Conservation (phyloP, 2,329 filamentous ascomycete genomes). For the Ophiostoma pallidulum region DNA sequence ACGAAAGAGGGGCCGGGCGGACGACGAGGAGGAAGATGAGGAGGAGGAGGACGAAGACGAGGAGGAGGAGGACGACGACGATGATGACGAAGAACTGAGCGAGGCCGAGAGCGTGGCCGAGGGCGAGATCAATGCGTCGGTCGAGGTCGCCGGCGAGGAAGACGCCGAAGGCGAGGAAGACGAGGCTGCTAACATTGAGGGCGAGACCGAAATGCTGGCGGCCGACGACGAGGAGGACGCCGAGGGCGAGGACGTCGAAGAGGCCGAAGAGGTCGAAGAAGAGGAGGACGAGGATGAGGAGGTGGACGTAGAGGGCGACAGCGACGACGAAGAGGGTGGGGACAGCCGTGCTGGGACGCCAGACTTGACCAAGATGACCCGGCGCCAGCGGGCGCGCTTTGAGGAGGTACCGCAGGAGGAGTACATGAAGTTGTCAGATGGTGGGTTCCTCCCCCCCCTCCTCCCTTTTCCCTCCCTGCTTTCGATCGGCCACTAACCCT, state of each 20-base stretch:
- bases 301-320: slow-evolving; percentile 32
- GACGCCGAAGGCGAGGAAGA: slow-evolving; percentile 8
- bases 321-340: slow-evolving; percentile 26
- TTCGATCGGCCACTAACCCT: background rate
- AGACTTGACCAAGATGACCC: slow-evolving; percentile 51
- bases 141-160: slow-evolving; percentile 24
- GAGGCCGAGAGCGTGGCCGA: slow-evolving; percentile 44
- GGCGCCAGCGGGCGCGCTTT: slow-evolving; percentile 49
- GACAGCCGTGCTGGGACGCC: slow-evolving; percentile 42
- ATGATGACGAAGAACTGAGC: slow-evolving; percentile 47
- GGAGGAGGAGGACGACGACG: slow-evolving; percentile 30
- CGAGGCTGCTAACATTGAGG: slow-evolving; percentile 3
- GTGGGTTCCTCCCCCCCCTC: slow-evolving; percentile 26
- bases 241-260: slow-evolving; percentile 35
- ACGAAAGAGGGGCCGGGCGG: background rate
- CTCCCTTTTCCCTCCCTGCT: background rate
- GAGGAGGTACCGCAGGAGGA: slow-evolving; percentile 43
- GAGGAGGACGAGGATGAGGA: slow-evolving; percentile 31
- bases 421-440: slow-evolving; percentile 52
- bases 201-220: slow-evolving; percentile 36
- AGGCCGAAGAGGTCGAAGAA: slow-evolving; percentile 31
- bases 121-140: slow-evolving; percentile 37
- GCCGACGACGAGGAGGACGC: slow-evolving; percentile 39
- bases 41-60: slow-evolving; percentile 10
- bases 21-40: slow-evolving; percentile 9